Evolutionary conservation across 495 filamentous ascomycete genomes (phyloP).

Genomic region (Astrothelium subdiscretum): DNA sequence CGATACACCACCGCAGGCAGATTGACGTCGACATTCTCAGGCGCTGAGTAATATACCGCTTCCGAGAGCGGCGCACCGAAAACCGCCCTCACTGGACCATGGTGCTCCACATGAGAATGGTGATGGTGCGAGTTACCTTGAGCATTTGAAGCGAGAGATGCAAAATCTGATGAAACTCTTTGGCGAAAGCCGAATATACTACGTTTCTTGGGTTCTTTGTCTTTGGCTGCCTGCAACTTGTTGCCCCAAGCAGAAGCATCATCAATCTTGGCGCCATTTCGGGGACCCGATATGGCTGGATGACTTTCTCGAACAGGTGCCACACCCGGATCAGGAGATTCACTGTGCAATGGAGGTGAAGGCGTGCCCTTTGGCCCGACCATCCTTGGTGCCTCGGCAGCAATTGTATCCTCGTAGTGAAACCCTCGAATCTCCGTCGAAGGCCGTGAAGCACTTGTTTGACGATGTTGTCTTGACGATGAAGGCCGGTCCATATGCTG

Average conservation of each 20-base stretch:
- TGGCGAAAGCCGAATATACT: slow-evolving; percentile 85
- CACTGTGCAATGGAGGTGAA: slow-evolving; percentile 24
- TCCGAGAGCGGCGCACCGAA: slow-evolving; percentile 83
- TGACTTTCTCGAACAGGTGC: slow-evolving; percentile 11
- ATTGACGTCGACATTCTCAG: slow-evolving; percentile 55
- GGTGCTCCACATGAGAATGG: slow-evolving; percentile 15
- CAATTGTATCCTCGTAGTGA: slow-evolving; percentile 72
- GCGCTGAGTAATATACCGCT: slow-evolving; percentile 69
- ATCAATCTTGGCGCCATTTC: slow-evolving; percentile 74
- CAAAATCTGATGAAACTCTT: slow-evolving; percentile 49
- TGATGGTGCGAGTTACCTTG: slow-evolving; percentile 4
- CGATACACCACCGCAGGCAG: slow-evolving; percentile 95
- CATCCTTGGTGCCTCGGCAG: slow-evolving; percentile 52
- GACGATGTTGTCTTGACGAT: not conserved
- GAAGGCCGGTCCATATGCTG: not conserved
- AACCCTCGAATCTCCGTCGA: slow-evolving; percentile 57
- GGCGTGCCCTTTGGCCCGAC: slow-evolving; percentile 38
- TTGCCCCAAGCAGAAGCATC: slow-evolving; percentile 82
- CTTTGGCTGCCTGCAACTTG: slow-evolving; percentile 51
- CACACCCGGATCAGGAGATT: slow-evolving; percentile 9
- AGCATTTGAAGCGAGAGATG: slow-evolving; percentile 6
- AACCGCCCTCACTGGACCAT: slow-evolving; percentile 53
- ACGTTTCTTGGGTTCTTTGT: slow-evolving; percentile 73
- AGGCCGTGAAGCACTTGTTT: not conserved
- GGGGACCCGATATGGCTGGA: slow-evolving; percentile 66